A percentile compares a stretch with the other conserved stretches of the same genome.
Evolutionary conservation across 495 filamentous ascomycete species (phyloP).

Genomic region (Penicillium goetzii): DNA sequence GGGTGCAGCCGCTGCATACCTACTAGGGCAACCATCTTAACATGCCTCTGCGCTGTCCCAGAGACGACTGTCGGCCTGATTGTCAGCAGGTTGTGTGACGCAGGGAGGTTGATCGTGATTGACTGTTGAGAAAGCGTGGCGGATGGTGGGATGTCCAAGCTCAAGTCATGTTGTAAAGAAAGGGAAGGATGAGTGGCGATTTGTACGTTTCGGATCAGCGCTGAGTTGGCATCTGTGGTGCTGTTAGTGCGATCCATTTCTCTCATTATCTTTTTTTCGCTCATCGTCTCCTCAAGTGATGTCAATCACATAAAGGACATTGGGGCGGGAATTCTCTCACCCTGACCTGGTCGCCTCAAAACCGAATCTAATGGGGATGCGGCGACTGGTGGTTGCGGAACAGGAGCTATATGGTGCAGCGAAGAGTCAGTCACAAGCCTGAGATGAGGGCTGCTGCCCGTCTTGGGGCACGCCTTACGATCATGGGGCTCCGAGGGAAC

Average conservation of each 20-base stretch:
- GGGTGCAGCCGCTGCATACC: constrained; percentile 52
- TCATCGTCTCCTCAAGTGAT: background rate
- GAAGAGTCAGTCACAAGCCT: background rate
- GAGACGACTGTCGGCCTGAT: constrained; percentile 63
- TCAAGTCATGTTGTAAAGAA: constrained; percentile 54
- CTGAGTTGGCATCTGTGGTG: constrained; percentile 50
- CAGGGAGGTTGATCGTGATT: constrained; percentile 65
- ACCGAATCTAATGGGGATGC: constrained; percentile 37
- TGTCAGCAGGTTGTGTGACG: constrained; percentile 65
- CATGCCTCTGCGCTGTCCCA: constrained; percentile 59
- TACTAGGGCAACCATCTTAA: constrained; percentile 65
- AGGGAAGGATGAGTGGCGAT: constrained; percentile 69
- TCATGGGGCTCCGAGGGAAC: constrained; percentile 16
- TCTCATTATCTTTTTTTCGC: background rate
- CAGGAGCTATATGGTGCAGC: constrained; percentile 5
- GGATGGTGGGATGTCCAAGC: constrained; percentile 63
- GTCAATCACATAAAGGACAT: background rate
- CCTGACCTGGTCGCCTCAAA: constrained; percentile 56
- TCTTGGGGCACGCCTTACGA: constrained; percentile 11
- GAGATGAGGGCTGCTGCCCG: background rate
- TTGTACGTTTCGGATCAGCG: constrained; percentile 66
- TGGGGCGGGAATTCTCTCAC: constrained; percentile 37
- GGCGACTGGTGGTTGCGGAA: constrained; percentile 26
- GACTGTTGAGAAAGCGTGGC: constrained; percentile 66
- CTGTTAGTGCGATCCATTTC: constrained; percentile 17